Evolutionary conservation across 257 asterid genomes (phyloP).

Genomic region (Galeopsis tetrahit): DNA sequence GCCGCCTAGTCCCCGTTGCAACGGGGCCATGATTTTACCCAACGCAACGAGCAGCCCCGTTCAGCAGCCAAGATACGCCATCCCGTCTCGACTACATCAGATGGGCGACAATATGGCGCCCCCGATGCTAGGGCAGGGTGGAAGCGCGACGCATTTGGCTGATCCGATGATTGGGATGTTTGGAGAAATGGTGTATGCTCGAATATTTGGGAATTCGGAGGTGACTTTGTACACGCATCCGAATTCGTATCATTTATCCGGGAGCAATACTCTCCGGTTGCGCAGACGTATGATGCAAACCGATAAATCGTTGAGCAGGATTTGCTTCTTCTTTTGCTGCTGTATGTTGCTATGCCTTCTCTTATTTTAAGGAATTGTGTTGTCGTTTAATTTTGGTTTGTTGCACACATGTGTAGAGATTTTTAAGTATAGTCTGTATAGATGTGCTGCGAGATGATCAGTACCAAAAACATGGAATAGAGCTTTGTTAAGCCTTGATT

Average conservation of each 20-base stretch:
- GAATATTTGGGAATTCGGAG: constrained; percentile 59
- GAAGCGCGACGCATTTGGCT: constrained; percentile 32
- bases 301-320: constrained; percentile 65
- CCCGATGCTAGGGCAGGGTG: constrained; percentile 28
- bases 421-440: neutral
- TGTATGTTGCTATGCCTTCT: constrained; percentile 61
- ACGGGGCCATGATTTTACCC: constrained; percentile 11
- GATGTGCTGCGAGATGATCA: neutral
- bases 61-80: constrained; percentile 30
- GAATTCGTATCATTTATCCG: constrained; percentile 47
- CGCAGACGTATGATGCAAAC: constrained; percentile 53
- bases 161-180: constrained; percentile 64
- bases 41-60: constrained; percentile 31
- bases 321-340: constrained; percentile 66
- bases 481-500: neutral
- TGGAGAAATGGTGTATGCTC: constrained; percentile 63
- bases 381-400: neutral
- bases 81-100: neutral
- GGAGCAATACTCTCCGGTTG: constrained; percentile 52
- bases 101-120: constrained; percentile 22
- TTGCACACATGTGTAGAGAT: constrained; percentile 29
- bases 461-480: constrained; percentile 17
- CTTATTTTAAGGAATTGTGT: constrained; percentile 44
- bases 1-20: constrained; percentile 56
- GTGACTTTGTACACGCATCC: constrained; percentile 54